A percentile compares a stretch with the other conserved stretches of the same genome.
Evolutionary conservation across 1,284 basidiomycete species (phyloP).

Genomic region (Austroboletus niveus): DNA sequence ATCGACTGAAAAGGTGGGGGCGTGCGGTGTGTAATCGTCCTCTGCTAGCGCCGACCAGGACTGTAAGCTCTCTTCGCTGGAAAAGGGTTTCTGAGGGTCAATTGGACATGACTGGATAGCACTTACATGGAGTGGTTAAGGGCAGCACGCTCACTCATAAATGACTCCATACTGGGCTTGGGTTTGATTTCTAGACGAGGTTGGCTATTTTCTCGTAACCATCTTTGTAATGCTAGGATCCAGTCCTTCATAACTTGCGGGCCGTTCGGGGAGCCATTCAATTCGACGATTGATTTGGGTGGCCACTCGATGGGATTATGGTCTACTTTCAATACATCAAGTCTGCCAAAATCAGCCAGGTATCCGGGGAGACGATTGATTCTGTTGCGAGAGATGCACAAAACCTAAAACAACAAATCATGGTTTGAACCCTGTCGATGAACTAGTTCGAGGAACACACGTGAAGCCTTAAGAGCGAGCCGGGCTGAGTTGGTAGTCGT

Average conservation of each 20-base stretch:
- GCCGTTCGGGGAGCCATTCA: conserved; percentile 43
- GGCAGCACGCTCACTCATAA: conserved; percentile 41
- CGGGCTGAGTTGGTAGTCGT: conserved; percentile 76
- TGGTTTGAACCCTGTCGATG: conserved; percentile 9
- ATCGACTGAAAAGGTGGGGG: conserved; percentile 63
- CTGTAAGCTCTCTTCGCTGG: conserved; percentile 41
- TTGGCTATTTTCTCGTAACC: conserved; percentile 59
- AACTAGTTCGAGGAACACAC: conserved; percentile 42
- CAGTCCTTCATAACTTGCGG: conserved; percentile 62
- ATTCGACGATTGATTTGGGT: conserved; percentile 52
- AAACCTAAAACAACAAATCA: conserved; percentile 52
- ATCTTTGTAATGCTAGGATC: conserved; percentile 70
- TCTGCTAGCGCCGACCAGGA: conserved; percentile 44
- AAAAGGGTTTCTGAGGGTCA: conserved; percentile 8
- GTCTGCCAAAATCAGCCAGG: conserved; percentile 66
- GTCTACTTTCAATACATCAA: conserved; percentile 86
- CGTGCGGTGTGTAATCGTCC: conserved; percentile 46
- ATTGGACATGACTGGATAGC: not conserved
- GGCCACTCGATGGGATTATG: conserved; percentile 95
- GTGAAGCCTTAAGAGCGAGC: conserved; percentile 75
- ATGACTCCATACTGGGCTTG: conserved; percentile 43
- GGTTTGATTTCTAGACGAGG: conserved; percentile 28
- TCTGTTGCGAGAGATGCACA: conserved; percentile 87
- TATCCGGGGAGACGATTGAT: conserved; percentile 80
- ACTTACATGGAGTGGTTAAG: conserved; percentile 45